phyloP scores from a whole-genome alignment of 768 basidiomycete genomes.

The Austroboletus festivus region DNA sequence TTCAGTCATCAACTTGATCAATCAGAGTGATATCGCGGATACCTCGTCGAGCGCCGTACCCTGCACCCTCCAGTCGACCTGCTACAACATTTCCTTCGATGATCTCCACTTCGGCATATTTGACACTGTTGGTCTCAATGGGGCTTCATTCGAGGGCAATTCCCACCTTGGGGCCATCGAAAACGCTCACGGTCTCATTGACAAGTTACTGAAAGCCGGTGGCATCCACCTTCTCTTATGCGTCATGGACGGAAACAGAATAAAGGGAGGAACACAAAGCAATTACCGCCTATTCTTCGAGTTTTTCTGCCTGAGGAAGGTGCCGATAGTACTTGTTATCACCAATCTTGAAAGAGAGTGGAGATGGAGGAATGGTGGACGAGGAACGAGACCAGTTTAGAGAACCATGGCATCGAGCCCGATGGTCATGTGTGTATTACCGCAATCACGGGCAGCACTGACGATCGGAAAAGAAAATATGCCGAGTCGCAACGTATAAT shows the following conservation, averaged over 20 bases:
- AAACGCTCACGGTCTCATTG: constrained; percentile 25
- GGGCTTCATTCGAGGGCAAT: background rate
- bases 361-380: constrained; percentile 1
- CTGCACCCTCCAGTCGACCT: constrained; percentile 27
- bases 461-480: constrained; percentile 4
- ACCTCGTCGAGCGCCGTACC: constrained; percentile 17
- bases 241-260: constrained; percentile 32
- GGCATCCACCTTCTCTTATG: constrained; percentile 39
- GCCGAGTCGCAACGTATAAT: constrained; percentile 13
- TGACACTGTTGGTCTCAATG: constrained; percentile 28
- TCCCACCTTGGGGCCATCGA: background rate
- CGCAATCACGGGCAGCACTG: background rate
- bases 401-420: constrained; percentile 8
- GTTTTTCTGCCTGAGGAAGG: constrained; percentile 32
- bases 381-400: background rate
- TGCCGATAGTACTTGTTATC: constrained; percentile 35
- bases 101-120: constrained; percentile 13
- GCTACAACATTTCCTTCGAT: constrained; percentile 19
- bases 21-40: background rate
- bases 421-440: constrained; percentile 24
- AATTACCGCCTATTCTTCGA: constrained; percentile 37
- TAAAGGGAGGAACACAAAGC: constrained; percentile 26
- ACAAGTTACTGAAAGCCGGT: constrained; percentile 13
- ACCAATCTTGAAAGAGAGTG: constrained; percentile 26
- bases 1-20: constrained; percentile 4